Conservation (phyloP, 192 early-diverging fungal genomes). For the Coemansia furcata region DNA sequence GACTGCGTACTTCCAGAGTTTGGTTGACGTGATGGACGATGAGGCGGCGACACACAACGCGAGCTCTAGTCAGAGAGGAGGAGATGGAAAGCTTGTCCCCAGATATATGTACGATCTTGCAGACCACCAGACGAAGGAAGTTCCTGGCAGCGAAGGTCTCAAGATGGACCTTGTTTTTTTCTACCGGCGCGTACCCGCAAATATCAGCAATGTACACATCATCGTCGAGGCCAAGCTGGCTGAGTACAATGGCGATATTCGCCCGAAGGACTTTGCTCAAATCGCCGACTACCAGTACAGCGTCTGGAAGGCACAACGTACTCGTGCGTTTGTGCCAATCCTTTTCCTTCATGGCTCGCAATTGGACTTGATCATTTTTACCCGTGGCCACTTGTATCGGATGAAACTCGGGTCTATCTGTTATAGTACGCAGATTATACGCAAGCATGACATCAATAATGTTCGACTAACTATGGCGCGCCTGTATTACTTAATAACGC, state of each 20-base stretch:
- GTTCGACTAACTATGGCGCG: background rate
- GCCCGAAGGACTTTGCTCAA: background rate
- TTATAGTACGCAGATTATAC: background rate
- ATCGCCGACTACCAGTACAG: slow-evolving; percentile 1
- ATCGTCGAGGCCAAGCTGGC: background rate
- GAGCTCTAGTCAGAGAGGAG: background rate
- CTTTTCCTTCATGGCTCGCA: background rate
- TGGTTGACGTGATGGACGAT: background rate
- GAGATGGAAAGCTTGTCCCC: background rate
- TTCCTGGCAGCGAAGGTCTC: background rate
- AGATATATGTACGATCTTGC: background rate
- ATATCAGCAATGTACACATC: background rate
- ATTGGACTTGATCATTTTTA: slow-evolving; percentile 1
- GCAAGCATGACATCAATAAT: background rate
- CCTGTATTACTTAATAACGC: background rate
- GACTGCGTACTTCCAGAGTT: background rate
- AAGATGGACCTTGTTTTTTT: background rate
- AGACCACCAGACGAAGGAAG: background rate
- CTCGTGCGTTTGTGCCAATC: slow-evolving; percentile 7
- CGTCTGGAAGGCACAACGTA: slow-evolving; percentile 7
- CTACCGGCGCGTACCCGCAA: background rate
- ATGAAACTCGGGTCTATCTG: background rate
- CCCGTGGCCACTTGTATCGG: background rate
- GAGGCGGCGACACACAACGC: background rate
- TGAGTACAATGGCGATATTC: no score